phyloP scores from a whole-genome alignment of 495 filamentous ascomycete species.

The Xylaria curta region DNA sequence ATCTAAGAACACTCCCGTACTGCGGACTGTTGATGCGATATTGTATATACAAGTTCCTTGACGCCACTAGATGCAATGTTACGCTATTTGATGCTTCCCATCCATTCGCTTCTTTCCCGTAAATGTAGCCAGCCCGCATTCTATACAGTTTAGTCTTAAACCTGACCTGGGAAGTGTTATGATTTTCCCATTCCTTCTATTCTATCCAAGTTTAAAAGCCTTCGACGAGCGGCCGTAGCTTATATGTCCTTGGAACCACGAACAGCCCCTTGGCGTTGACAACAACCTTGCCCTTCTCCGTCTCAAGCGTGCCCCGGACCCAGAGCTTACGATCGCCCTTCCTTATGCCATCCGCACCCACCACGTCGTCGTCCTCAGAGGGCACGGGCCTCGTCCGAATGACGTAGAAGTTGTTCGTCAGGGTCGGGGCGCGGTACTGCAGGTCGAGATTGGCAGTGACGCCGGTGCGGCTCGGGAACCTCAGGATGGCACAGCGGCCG shows the following conservation, averaged over 20 bases:
- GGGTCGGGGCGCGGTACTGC: slow-evolving; percentile 64
- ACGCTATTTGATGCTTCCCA: neutral
- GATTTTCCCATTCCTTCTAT: neutral
- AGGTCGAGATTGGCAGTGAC: slow-evolving; percentile 72
- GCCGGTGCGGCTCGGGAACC: slow-evolving; percentile 51
- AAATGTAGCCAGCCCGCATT: slow-evolving; percentile 2
- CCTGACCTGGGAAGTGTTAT: neutral
- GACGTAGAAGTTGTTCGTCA: slow-evolving; percentile 67
- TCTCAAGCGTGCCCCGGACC: slow-evolving; percentile 62
- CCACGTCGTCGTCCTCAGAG: slow-evolving; percentile 47
- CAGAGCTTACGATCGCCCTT: slow-evolving; percentile 69
- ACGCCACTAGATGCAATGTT: neutral
- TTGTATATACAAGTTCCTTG: neutral
- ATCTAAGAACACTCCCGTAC: neutral
- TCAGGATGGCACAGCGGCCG: slow-evolving; percentile 57
- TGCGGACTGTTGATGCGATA: neutral
- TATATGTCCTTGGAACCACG: slow-evolving; percentile 63
- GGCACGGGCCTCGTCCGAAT: slow-evolving; percentile 56
- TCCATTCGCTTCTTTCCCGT: neutral
- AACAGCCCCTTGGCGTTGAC: slow-evolving; percentile 68
- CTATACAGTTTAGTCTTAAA: slow-evolving; percentile 26
- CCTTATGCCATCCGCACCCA: slow-evolving; percentile 35
- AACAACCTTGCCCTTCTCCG: slow-evolving; percentile 57
- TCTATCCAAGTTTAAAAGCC: slow-evolving; percentile 41
- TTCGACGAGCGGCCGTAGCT: slow-evolving; percentile 53